A percentile compares a stretch with the other conserved stretches of the same genome.
phyloP scores from a whole-genome alignment of 768 basidiomycete genomes.

The Suillus variegatus region DNA sequence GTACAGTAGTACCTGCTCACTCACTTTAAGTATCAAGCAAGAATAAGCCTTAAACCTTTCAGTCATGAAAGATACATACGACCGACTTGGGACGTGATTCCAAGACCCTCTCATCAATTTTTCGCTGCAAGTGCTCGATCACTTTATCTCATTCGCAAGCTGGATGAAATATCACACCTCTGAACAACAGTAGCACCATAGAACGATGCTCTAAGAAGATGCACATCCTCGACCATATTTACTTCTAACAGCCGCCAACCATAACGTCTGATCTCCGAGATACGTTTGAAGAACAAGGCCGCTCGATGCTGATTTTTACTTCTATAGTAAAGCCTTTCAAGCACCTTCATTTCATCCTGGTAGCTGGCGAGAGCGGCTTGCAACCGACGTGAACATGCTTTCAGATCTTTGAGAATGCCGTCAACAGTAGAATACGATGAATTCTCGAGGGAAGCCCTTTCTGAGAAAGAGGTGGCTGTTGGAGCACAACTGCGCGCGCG shows the following conservation, averaged over 20 bases:
- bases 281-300: constrained; percentile 66
- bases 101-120: constrained; percentile 62
- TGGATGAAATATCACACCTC: constrained; percentile 1
- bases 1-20: constrained; percentile 7
- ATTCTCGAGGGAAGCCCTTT: constrained; percentile 21
- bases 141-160: no score
- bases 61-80: constrained; percentile 34
- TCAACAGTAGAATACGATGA: constrained; percentile 47
- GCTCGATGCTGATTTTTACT: constrained; percentile 65
- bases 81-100: constrained; percentile 55
- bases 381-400: constrained; percentile 52
- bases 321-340: constrained; percentile 75
- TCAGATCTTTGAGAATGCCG: constrained; percentile 60
- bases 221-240: constrained; percentile 21
- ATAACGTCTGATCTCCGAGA: constrained; percentile 61
- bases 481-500: constrained; percentile 10
- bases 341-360: constrained; percentile 53
- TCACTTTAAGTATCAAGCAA: constrained; percentile 50
- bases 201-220: constrained; percentile 29
- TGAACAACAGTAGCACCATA: constrained; percentile 27
- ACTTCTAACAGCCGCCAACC: constrained; percentile 27
- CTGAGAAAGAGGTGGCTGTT: constrained; percentile 14
- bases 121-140: constrained; percentile 34
- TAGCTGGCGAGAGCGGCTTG: constrained; percentile 38
- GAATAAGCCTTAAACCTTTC: constrained; percentile 38